Evolutionary conservation across 2,329 filamentous ascomycete genomes (phyloP), one percentile per base, ranked within the genome.

Genomic region (Aotearoamyces nothofagi): DNA sequence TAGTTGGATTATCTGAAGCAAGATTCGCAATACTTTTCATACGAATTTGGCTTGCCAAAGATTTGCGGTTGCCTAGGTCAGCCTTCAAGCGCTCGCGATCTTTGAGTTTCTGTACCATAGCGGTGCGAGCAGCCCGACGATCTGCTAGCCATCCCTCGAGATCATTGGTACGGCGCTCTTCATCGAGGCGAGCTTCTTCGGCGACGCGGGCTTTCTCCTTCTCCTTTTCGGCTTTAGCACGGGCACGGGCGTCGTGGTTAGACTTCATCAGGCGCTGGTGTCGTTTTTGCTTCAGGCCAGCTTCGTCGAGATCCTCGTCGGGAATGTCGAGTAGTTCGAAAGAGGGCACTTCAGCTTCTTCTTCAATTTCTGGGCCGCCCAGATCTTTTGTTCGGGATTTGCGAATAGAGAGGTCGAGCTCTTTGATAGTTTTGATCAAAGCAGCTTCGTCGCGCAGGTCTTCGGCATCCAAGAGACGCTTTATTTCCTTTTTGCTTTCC

Each of bases 1-100:
- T 84, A 39, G 66, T 61, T 1, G 87, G 84, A 5, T 71, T 75
- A 52, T 98, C 90, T 0, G 87, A 86, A 3, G 90, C 90, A 2
- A 98, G 74, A 47, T 93, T 94, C 34, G 90, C 90, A 33, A 98
- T 84, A 28, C 78, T 87, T 58, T 96, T 96, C 90, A 98, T 98
- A 38, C 90, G 80, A 56, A 92, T 92, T 53, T 96, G 87, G 33
- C 80, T 90, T 6, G 90, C 90, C 12, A 94, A 72, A 0, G 86
- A 94, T 54, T 98, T 98, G 47, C 90, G 80, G 55, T 96, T 96
- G 32, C 87, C 86, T 1, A 94, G 69, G 47, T 98, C 90, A 24
- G 84, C 82, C 57, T 93, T 94, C 36, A 94, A 68, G 11, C 86
- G 73, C 45, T 96, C 84, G 29, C 84, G 77, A 42, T 96, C 87